Evolutionary conservation across 805 yeast genomes (phyloP), one percentile per base, ranked within the genome.

Genomic region (Starmera dryadoides): DNA sequence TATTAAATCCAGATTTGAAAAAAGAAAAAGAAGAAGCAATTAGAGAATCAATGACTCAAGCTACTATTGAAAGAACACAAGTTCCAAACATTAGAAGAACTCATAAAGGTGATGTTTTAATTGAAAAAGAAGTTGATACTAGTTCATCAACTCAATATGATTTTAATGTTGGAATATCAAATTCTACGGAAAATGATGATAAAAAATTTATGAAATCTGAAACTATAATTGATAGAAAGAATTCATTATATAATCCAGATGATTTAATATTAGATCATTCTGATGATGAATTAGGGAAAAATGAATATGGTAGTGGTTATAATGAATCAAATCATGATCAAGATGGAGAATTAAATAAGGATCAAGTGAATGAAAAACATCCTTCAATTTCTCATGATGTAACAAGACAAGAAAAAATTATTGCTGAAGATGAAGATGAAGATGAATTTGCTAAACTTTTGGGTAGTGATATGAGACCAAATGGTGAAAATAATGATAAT

Each of bases 81-180:
- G 76, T 69, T 25, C 87, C 87, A 15, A 71, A 79, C 34, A 76
- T 86, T 47, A 70, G 86, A 48, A 71, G 87, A 50, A 86, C 96
- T 3, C 95, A 87, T 56, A 85, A 83, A 57, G 96, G 96, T 20
- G 95, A 88, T 44, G 89, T 84, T 53, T 58, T 84, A n/a, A 70
- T 86, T 6, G 94, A 83, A 40, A 64, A 59, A 32, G 75, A 69
- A 19, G 74, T 68, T 30, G 57, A 55, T 35, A 58, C 55, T 29
- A 21, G 19, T 32, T 12, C 36, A 5, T 35, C 34, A 4, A 42
- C 41, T 19, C 50, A 48, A 30, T 47, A 25, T 30, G 66, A 62
- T 40, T 46, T 52, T 30, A 52, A 62, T 28, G 58, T 56, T 44
- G 57, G 60, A 19, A 47, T 50, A 18, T 52, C 48, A 37, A 41